Evolutionary conservation across 2,329 filamentous ascomycete species (phyloP).

Genomic region (Phaeosphaeriaceae sp.): DNA sequence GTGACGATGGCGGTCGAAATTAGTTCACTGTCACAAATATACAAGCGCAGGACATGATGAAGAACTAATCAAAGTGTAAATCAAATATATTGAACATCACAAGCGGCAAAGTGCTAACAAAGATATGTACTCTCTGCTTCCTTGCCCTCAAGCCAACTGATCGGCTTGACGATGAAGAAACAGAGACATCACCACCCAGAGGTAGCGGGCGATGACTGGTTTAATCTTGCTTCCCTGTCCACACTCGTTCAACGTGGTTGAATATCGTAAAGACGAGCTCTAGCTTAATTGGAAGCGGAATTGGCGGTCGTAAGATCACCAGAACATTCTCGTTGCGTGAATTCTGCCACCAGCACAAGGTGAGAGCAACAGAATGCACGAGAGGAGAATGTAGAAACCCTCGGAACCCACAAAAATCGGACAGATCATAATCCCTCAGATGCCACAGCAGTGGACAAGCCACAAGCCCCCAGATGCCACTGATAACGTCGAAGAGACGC

Average conservation of each 20-base stretch:
- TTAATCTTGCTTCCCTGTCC: slow-evolving; percentile 52
- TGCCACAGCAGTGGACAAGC: slow-evolving; percentile 1
- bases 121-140: slow-evolving; percentile 35
- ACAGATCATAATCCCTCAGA: slow-evolving; percentile 10
- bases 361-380: slow-evolving; percentile 12
- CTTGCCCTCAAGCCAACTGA: slow-evolving; percentile 33
- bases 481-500: slow-evolving; percentile 5
- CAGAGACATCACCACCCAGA: slow-evolving; percentile 40
- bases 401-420: slow-evolving; percentile 13
- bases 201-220: slow-evolving; percentile 31
- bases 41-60: not conserved
- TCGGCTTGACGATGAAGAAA: slow-evolving; percentile 28
- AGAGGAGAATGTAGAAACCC: slow-evolving; percentile 9
- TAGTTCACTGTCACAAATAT: not conserved
- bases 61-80: not conserved
- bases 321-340: not conserved
- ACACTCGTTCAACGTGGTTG: slow-evolving; percentile 49
- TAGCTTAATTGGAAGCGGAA: slow-evolving; percentile 51
- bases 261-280: slow-evolving; percentile 49
- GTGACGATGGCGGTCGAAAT: not conserved
- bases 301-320: slow-evolving; percentile 7
- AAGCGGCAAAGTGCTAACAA: slow-evolving; percentile 1
- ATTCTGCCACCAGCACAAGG: not conserved
- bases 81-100: not conserved
- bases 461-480: slow-evolving; percentile 8